A percentile compares a stretch with the other conserved stretches of the same genome.
Evolutionary conservation across 129 eudicot genomes (phyloP).

Genomic region (Gnaphalium uliginosum): DNA sequence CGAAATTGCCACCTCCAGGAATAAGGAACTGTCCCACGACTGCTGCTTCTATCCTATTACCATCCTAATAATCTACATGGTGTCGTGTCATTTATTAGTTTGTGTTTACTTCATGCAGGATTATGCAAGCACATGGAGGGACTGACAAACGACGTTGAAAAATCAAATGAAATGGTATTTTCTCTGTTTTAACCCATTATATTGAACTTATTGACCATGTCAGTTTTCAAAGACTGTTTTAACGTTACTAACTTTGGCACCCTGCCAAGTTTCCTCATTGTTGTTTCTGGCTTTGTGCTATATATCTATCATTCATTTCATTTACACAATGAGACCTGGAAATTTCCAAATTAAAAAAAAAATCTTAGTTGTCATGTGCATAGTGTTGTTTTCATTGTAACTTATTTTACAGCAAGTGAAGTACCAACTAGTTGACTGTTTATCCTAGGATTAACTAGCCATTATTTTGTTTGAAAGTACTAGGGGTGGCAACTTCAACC

Average conservation of each 20-base stretch:
- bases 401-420: neutral
- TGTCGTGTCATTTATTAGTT: slow-evolving; percentile 7
- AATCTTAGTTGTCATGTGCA: neutral
- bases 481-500: neutral
- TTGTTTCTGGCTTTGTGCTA: neutral
- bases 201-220: slow-evolving; percentile 3
- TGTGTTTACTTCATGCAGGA: slow-evolving; percentile 45
- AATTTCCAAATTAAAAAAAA: neutral
- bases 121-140: slow-evolving; percentile 79
- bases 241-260: neutral
- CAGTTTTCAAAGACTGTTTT: neutral
- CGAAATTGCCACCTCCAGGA: neutral
- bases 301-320: neutral
- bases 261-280: neutral
- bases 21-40: neutral
- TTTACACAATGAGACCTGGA: neutral
- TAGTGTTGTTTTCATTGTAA: neutral
- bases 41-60: neutral
- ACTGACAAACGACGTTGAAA: slow-evolving; percentile 75
- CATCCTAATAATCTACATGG: neutral
- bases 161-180: slow-evolving; percentile 85
- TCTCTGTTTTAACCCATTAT: slow-evolving; percentile 1
- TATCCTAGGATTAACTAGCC: neutral
- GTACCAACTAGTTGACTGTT: neutral
- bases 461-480: neutral